Evolutionary conservation across 2,329 filamentous ascomycete species (phyloP).

Genomic region (Venturia nashicola): DNA sequence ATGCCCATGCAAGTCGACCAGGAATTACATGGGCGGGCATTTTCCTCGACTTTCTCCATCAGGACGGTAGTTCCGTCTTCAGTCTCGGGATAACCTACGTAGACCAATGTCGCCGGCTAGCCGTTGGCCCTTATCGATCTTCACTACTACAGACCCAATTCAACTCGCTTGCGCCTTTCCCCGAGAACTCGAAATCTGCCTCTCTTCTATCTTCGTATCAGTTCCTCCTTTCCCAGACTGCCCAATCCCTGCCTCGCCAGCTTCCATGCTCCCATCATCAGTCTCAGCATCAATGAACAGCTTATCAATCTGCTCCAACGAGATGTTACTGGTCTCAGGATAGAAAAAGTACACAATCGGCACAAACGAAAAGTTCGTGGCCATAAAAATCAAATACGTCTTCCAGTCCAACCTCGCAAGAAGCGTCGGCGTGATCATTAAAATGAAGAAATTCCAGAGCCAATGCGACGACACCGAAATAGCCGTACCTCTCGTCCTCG

Average conservation of each 20-base stretch:
- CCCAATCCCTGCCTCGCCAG: not conserved
- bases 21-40: no score
- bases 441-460: constrained; percentile 29
- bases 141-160: not conserved
- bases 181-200: no score
- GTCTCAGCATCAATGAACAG: not conserved
- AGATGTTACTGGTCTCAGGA: constrained; percentile 36
- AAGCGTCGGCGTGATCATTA: constrained; percentile 18
- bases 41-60: no score
- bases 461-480: constrained; percentile 35
- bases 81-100: no score
- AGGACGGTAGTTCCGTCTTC: no score
- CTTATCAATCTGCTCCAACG: constrained; percentile 42
- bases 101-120: no score
- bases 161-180: no score
- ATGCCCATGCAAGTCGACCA: no score
- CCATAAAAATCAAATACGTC: constrained; percentile 27
- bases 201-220: no score
- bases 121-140: no score
- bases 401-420: constrained; percentile 13
- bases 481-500: constrained; percentile 35
- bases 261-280: not conserved
- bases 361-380: constrained; percentile 33
- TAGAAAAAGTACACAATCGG: constrained; percentile 35
- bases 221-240: not conserved